Base-by-base conservation (phyloP, 306 rosid genomes). In the Gastrolobium bilobum region DNA sequence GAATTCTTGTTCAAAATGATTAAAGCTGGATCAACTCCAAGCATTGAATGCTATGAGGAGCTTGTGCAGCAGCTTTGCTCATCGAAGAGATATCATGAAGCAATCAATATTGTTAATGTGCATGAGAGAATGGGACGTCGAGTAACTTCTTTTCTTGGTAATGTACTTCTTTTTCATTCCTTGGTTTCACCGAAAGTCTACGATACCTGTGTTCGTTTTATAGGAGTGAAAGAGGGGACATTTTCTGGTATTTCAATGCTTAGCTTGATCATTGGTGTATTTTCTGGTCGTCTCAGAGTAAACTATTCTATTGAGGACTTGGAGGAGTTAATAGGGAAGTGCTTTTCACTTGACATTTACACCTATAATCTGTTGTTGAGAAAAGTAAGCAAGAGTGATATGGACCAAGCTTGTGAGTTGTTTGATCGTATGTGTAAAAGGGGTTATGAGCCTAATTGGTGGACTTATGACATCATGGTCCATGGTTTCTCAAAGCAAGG, bases 291-390 rank as follows among this genome's bases (percentile, higher is more conserved):
- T 64, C 78, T 88, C 34, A 65, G 34, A 73, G 78, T 89, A 71
- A 64, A 59, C 50, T 75, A 78, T 73, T 10, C 62, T 78, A 48
- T 77, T 35, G 84, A 76, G 42, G 84, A 83, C 71, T 76, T 89
- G 83, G 97, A 92, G 83, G 85, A 82, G 65, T 82, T 70, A 43
- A 84, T 92, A 76, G 87, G 71, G 43, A 80, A 68, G 78, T 94
- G 94, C 87, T 94, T 94, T 87, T 90, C 92, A 11, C 83, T 73
- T 56, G 79, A 92, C 54, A 38, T 63, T 65, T 86, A 69, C 90
- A 91, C 98, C 44, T 91, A 92, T 84, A 91, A 91, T 77, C 11
- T 92, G 83, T 85, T 94, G 84, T 78, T 92, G 80, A 81, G 83
- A 84, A 88, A 84, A 77, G 75, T 52, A 62, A 20, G 85, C 79